phyloP scores from a whole-genome alignment of 2,329 filamentous ascomycete species.

The Pseudonectria buxi region DNA sequence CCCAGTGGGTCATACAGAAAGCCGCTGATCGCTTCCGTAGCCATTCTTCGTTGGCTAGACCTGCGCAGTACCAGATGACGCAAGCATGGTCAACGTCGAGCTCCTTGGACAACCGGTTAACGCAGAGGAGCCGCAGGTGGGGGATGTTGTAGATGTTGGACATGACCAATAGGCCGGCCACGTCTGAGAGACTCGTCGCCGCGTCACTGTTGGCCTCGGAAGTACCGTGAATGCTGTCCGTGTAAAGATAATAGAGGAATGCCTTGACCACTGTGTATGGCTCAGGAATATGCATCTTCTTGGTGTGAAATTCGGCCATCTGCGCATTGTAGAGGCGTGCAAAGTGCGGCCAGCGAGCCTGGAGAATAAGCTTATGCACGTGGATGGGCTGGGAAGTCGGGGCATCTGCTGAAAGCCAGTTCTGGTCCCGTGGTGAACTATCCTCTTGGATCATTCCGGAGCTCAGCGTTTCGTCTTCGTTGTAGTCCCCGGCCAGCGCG shows the following conservation, averaged over 20 bases:
- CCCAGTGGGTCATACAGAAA: conserved; percentile 93
- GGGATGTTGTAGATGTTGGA: conserved; percentile 98
- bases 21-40: conserved; percentile 78
- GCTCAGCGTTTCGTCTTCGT: conserved; percentile 57
- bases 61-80: conserved; percentile 91
- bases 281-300: conserved; percentile 96
- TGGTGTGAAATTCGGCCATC: conserved; percentile 96
- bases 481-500: conserved; percentile 70
- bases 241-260: conserved; percentile 95
- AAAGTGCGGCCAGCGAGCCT: conserved; percentile 96
- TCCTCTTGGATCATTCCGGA: conserved; percentile 42
- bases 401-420: conserved; percentile 54
- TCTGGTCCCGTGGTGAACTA: conserved; percentile 37
- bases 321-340: conserved; percentile 83
- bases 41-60: conserved; percentile 87
- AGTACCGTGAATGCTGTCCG: conserved; percentile 70
- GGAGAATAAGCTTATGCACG: conserved; percentile 89
- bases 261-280: conserved; percentile 90
- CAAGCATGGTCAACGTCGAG: conserved; percentile 93
- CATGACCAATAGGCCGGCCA: conserved; percentile 93
- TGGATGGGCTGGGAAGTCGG: conserved; percentile 78
- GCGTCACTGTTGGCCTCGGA: conserved; percentile 55
- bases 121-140: conserved; percentile 80
- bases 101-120: conserved; percentile 83
- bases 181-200: conserved; percentile 72